Conservation (phyloP, 352 stramenopile genomes). For the Globisporangium cystogenes region DNA sequence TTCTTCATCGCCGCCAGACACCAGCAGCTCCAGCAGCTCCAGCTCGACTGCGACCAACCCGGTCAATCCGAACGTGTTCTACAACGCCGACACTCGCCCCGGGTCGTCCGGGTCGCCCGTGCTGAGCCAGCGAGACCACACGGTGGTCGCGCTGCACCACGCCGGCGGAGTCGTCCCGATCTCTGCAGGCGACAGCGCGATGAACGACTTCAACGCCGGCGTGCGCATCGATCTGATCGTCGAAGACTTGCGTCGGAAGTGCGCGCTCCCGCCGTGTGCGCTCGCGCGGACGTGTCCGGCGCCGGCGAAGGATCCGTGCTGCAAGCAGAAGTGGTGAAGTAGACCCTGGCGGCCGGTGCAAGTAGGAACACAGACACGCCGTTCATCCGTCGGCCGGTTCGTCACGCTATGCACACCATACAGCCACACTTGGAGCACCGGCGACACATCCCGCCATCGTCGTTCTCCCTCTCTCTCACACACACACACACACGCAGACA, state of each 20-base stretch:
- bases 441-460: not conserved
- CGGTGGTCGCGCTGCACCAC: constrained; percentile 60
- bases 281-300: constrained; percentile 6
- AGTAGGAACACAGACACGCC: too few species aligned
- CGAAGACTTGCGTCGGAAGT: constrained; percentile 16
- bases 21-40: not conserved
- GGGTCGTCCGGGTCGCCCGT: constrained; percentile 65
- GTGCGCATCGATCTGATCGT: constrained; percentile 36
- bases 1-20: not conserved
- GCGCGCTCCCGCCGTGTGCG: constrained; percentile 18
- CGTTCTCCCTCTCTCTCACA: too few species aligned
- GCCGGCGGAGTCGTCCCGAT: constrained; percentile 19
- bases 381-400: not conserved
- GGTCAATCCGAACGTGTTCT: constrained; percentile 34
- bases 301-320: constrained; percentile 2
- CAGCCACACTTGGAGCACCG: not conserved
- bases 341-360: too few species aligned
- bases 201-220: constrained; percentile 23
- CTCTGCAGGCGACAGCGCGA: not conserved
- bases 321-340: constrained; percentile 3
- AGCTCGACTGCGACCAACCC: not conserved
- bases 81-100: constrained; percentile 62
- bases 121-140: constrained; percentile 53
- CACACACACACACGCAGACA: not conserved
- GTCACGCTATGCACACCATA: not conserved